Evolutionary conservation across 2,329 filamentous ascomycete genomes (phyloP).

Genomic region (Chaetomiaceae sp.): DNA sequence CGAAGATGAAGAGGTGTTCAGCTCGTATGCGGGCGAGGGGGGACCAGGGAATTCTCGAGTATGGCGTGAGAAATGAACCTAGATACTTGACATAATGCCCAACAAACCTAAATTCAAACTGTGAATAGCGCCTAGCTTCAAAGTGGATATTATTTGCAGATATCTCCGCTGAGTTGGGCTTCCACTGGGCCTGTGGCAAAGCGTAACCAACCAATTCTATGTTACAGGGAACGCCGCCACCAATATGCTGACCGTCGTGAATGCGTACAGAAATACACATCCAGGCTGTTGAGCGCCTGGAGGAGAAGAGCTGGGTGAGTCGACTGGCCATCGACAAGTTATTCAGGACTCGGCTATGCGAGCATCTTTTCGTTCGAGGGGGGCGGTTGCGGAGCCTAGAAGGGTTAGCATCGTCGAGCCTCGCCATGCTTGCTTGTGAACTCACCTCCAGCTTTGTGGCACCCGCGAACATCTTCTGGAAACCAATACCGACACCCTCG

Average conservation of each 20-base stretch:
- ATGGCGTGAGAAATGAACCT: slow-evolving; percentile 15
- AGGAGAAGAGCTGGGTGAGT: slow-evolving; percentile 27
- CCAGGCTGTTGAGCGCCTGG: slow-evolving; percentile 13
- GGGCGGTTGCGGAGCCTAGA: slow-evolving; percentile 24
- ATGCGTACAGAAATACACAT: slow-evolving; percentile 29
- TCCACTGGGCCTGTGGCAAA: slow-evolving; percentile 16
- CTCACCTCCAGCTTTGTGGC: slow-evolving; percentile 28
- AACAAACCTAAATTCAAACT: background rate
- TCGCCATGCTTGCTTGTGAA: background rate
- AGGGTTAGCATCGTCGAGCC: slow-evolving; percentile 4
- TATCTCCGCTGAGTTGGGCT: slow-evolving; percentile 17
- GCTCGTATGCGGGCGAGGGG: slow-evolving; percentile 8
- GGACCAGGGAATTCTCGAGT: background rate
- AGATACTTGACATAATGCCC: background rate
- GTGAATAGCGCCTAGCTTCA: background rate
- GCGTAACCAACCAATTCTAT: slow-evolving; percentile 27
- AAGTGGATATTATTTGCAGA: slow-evolving; percentile 26
- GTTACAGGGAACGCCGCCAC: slow-evolving; percentile 29
- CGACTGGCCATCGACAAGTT: slow-evolving; percentile 5
- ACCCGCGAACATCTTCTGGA: slow-evolving; percentile 29
- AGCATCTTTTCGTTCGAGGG: slow-evolving; percentile 23
- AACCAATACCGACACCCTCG: slow-evolving; percentile 90
- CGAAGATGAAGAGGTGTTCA: slow-evolving; percentile 20
- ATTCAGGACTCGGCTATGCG: slow-evolving; percentile 17
- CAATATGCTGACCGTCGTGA: slow-evolving; percentile 29